phyloP scores from a whole-genome alignment of 2,329 filamentous ascomycete genomes.

The Apiospora arundinis region DNA sequence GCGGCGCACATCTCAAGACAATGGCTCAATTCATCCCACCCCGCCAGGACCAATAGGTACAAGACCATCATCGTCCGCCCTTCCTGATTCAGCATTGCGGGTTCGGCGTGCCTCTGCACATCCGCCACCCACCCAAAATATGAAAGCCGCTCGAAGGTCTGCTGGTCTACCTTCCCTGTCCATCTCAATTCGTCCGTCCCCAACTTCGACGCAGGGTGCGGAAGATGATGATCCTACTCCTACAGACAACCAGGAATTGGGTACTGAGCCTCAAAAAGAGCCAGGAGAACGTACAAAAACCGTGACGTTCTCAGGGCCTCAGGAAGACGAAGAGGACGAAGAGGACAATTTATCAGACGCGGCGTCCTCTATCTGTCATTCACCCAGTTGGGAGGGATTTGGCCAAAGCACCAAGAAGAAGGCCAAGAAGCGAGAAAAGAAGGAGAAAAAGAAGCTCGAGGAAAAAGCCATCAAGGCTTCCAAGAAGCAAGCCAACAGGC shows the following conservation, averaged over 20 bases:
- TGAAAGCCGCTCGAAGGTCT: slow-evolving; percentile 41
- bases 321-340: slow-evolving; percentile 33
- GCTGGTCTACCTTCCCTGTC: slow-evolving; percentile 41
- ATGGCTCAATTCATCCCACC: slow-evolving; percentile 34
- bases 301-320: slow-evolving; percentile 47
- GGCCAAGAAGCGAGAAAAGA: slow-evolving; percentile 47
- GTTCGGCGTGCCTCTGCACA: slow-evolving; percentile 40
- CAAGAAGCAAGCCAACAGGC: slow-evolving; percentile 45
- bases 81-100: slow-evolving; percentile 37
- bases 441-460: slow-evolving; percentile 45
- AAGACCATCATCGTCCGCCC: slow-evolving; percentile 34
- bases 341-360: slow-evolving; percentile 48
- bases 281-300: slow-evolving; percentile 42
- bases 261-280: slow-evolving; percentile 30
- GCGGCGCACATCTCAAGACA: slow-evolving; percentile 43
- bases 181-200: slow-evolving; percentile 39
- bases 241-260: not conserved
- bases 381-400: slow-evolving; percentile 67
- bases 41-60: slow-evolving; percentile 39
- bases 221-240: slow-evolving; percentile 1
- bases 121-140: slow-evolving; percentile 42
- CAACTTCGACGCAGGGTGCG: slow-evolving; percentile 29
- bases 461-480: slow-evolving; percentile 46
- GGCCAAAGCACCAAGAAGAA: slow-evolving; percentile 60
- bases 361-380: slow-evolving; percentile 62